Evolutionary conservation across 176 grass and related monocot genomes (phyloP), one percentile per base, ranked within the genome.

Genomic region (Zea luxurians): DNA sequence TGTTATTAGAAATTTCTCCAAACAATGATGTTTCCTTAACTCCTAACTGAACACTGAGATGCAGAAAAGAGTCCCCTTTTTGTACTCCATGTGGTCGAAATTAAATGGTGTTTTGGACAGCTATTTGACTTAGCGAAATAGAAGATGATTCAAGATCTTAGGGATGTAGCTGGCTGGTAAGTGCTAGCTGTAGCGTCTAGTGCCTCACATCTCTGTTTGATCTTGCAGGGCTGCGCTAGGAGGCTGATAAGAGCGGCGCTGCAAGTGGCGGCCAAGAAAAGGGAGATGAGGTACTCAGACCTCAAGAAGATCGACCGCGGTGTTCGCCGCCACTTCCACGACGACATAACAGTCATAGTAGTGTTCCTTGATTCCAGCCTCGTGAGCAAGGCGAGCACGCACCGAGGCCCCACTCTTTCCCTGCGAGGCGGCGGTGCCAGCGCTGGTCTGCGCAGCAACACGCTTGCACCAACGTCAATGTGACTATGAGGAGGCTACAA

Each of bases 231-330:
- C 69, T 86, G 91, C 41, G 94, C 94, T 47, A 90, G 89, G 68
- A 92, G 77, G 80, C 89, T 97, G 38, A 78, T 97, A 49, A 93
- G 89, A 83, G 43, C 74, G 37, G 89, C 89, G 15, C 70, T 94
- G 18, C 91, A 93, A 78, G 80, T 52, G 79, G 94, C 94, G 61
- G 94, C 94, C 18, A 97, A 92, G 74, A 97, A 93, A 84, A 90
- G 94, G 77, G 94, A 97, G 86, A 97, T 97, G 94, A 84, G 94
- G 41, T 97, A 97, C 55, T 97, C 94, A 1, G 94, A 97, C 78
- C 85, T 97, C 43, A 97, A 94, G 77, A 97, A 92, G 87, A 97
- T 97, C 0, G 89, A 97, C 21, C 89, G 94, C 13, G 94, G 94
- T 6, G 91, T 97, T 4, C 91, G 94, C 4, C 88, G 94, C 16